A percentile compares a stretch with the other conserved stretches of the same genome.
Evolutionary conservation across 108 stramenopile species (phyloP).

Genomic region (Fragilaria radians): DNA sequence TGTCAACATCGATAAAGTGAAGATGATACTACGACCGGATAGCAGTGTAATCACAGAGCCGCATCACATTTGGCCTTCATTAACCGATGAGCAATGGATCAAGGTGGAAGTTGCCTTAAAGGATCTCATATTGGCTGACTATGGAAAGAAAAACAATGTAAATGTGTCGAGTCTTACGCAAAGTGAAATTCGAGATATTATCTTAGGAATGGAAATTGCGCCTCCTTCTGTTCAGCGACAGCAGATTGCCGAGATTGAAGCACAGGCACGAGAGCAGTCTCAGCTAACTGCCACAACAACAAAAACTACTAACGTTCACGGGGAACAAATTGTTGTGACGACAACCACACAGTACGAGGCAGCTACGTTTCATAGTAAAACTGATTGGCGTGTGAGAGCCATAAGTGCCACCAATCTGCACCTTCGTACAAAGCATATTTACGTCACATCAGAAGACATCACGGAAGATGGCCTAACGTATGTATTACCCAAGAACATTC

Average conservation of each 20-base stretch:
- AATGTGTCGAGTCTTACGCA: slow-evolving; percentile 98
- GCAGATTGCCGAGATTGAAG: slow-evolving; percentile 99
- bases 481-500: slow-evolving; percentile 97
- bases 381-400: slow-evolving; percentile 98
- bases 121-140: slow-evolving; percentile 97
- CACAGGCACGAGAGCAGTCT: slow-evolving; percentile 93
- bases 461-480: slow-evolving; percentile 96
- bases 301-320: slow-evolving; percentile 97
- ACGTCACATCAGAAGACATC: slow-evolving; percentile 95
- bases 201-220: slow-evolving; percentile 99
- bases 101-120: slow-evolving; percentile 98
- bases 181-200: slow-evolving; percentile 98
- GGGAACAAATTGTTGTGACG: slow-evolving; percentile 98
- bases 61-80: slow-evolving; percentile 97
- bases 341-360: slow-evolving; percentile 98
- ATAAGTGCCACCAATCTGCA: slow-evolving; percentile 98
- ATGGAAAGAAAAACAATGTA: slow-evolving; percentile 99
- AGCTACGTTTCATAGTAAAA: slow-evolving; percentile 95
- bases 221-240: slow-evolving; percentile 98
- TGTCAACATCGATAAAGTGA: slow-evolving; percentile 94
- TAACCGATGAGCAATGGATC: slow-evolving; percentile 99
- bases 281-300: slow-evolving; percentile 97
- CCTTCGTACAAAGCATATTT: slow-evolving; percentile 97
- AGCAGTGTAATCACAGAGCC: slow-evolving; percentile 96
- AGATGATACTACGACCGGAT: slow-evolving; percentile 96